These are phyloP conservation scores for Trypanosomatidae sp. DNA, from an alignment of 208 protist genomes.

Conservation along the genomic window DNA sequence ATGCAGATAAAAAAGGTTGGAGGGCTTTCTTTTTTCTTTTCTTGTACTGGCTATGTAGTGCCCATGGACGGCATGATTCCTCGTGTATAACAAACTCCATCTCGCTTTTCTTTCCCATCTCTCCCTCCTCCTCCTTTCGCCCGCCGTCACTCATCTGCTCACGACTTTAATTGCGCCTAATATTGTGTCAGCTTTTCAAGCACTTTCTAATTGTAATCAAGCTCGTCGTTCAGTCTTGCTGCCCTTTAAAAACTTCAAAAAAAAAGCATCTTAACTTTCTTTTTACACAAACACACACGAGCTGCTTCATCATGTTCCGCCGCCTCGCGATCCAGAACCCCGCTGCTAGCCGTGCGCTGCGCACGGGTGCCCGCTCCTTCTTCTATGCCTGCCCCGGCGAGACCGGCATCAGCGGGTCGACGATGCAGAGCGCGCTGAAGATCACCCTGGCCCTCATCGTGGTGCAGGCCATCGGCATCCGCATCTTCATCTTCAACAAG, in stretches of 20 bases:
- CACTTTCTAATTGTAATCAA: too few species aligned
- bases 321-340: slow-evolving; percentile 29
- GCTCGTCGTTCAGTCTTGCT: too few species aligned
- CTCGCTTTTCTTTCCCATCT: not conserved
- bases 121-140: too few species aligned
- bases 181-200: too few species aligned
- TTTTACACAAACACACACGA: too few species aligned
- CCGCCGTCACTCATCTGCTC: too few species aligned
- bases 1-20: not conserved
- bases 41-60: too few species aligned
- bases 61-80: too few species aligned
- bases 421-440: slow-evolving; percentile 44
- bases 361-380: slow-evolving; percentile 41
- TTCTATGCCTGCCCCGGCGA: slow-evolving; percentile 76
- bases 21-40: not conserved
- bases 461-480: slow-evolving; percentile 30
- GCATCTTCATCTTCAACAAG: slow-evolving; percentile 49
- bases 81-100: too few species aligned
- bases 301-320: slow-evolving; percentile 83
- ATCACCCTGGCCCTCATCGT: slow-evolving; percentile 35
- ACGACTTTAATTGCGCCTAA: too few species aligned
- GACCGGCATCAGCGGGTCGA: slow-evolving; percentile 67
- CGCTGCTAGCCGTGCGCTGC: slow-evolving; percentile 9
- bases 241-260: too few species aligned
- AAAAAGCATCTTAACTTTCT: too few species aligned